Conservation (phyloP, 768 basidiomycete genomes). For the Clitopilus hobsonii region DNA sequence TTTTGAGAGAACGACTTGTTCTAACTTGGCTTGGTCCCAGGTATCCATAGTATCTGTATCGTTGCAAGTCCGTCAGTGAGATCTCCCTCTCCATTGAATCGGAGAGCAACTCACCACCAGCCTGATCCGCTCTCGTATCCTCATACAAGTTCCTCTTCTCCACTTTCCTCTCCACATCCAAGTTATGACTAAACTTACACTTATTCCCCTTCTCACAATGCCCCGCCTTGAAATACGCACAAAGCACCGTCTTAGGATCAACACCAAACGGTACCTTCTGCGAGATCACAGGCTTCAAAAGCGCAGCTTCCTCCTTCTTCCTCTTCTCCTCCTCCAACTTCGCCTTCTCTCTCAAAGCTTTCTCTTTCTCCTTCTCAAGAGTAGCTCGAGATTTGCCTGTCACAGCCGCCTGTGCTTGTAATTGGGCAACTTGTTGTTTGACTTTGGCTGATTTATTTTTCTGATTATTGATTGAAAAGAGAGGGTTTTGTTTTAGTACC, state of each 20-base stretch:
- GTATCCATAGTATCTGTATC: slow-evolving; percentile 88
- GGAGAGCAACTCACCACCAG: slow-evolving; percentile 38
- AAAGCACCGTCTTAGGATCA: slow-evolving; percentile 93
- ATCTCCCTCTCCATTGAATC: not conserved
- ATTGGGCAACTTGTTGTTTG: slow-evolving; percentile 74
- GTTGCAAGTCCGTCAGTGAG: not conserved
- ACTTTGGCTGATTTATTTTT: slow-evolving; percentile 96
- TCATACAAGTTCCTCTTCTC: slow-evolving; percentile 95
- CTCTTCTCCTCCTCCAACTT: slow-evolving; percentile 80
- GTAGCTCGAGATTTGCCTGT: slow-evolving; percentile 77
- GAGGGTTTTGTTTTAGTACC: not conserved
- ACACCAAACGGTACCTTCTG: slow-evolving; percentile 94
- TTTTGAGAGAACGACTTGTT: slow-evolving; percentile 82
- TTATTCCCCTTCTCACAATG: slow-evolving; percentile 90
- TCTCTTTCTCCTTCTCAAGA: slow-evolving; percentile 85
- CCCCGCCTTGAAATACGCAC: slow-evolving; percentile 90
- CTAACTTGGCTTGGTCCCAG: slow-evolving; percentile 95
- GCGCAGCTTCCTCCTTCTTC: slow-evolving; percentile 77
- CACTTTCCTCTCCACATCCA: slow-evolving; percentile 83
- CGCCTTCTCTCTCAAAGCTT: slow-evolving; percentile 67
- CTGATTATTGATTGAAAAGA: slow-evolving; percentile 29
- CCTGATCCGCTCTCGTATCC: slow-evolving; percentile 70
- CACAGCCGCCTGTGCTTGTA: slow-evolving; percentile 71
- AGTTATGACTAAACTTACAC: slow-evolving; percentile 97
- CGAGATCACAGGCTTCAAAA: slow-evolving; percentile 73